Evolutionary conservation across 2,329 filamentous ascomycete species (phyloP), one percentile per base, ranked within the genome.

Genomic region (Leptographium lundbergii): DNA sequence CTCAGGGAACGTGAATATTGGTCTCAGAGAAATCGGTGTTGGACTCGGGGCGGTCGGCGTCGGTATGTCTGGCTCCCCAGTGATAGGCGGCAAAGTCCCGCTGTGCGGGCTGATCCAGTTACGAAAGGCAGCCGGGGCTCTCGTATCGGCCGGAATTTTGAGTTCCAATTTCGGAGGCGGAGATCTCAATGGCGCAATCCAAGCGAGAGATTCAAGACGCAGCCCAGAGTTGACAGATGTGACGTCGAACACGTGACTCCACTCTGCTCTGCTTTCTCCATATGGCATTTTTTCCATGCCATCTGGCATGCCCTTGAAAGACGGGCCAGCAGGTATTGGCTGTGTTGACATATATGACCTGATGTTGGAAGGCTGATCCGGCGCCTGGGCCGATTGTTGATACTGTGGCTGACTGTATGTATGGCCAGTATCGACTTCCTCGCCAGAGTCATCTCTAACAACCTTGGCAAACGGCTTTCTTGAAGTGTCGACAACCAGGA

Each of bases 401-500:
- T 47, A 47, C 42, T 4, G 42, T n/a, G 42, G 42, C 14, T 47
- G 42, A 9, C 14, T 47, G 4, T 47, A 22, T 47, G 42, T 24
- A 25, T 5, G 4, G 22, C 47, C 22, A 25, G 6, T 13, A 11
- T 50, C n/a, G 24, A 25, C 13, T 4, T 50, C 47, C 24, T 50
- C 19, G 47, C 47, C 47, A 4, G 47, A 22, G 22, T 50, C 19
- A 13, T 24, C 27, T 4, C 27, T 69, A 0, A 78, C 72, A 1
- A 83, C 63, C 57, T 77, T 80, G 0, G 75, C 77, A 11, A 72
- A 72, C 0, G 77, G 76, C 0, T 73, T 59, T 0, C 66, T 62
- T 0, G 72, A 71, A 0, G 86, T 85, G 69, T 91, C 85, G 0
- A 89, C 81, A 0, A 91, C 75, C 6, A 91, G 70, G 0, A 90